These are phyloP conservation scores for Ilex asprella DNA, from an alignment of 257 asterid species.

Conservation along the genomic window DNA sequence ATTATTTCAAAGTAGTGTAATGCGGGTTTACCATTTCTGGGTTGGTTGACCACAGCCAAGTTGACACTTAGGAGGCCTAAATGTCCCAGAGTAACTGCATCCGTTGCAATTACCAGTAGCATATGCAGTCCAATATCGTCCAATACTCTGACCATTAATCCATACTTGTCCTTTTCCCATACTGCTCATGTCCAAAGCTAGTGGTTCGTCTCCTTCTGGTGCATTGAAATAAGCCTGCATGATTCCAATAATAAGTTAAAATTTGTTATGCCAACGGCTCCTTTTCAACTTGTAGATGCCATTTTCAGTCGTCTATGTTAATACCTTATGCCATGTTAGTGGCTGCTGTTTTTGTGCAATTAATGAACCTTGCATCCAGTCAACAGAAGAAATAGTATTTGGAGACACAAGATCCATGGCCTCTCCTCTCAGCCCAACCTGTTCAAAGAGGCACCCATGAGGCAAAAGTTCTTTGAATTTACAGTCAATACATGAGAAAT, in stretches of 20 bases:
- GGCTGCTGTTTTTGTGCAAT: conserved; percentile 70
- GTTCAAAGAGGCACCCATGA: conserved; percentile 22
- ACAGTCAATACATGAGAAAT: background rate
- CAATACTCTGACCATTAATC: conserved; percentile 82
- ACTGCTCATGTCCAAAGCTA: conserved; percentile 87
- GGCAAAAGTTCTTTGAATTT: conserved; percentile 8
- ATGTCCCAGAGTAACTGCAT: conserved; percentile 56
- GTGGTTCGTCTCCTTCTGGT: conserved; percentile 80
- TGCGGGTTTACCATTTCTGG: conserved; percentile 60
- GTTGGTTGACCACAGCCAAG: conserved; percentile 86
- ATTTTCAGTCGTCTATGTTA: background rate
- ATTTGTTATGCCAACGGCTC: background rate
- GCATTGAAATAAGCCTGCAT: conserved; percentile 66
- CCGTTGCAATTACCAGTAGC: conserved; percentile 72
- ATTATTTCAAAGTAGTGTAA: background rate
- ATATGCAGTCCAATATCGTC: conserved; percentile 76
- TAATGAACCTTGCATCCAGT: conserved; percentile 75
- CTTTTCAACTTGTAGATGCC: conserved; percentile 1
- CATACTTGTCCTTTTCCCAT: conserved; percentile 95
- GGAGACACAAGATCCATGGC: conserved; percentile 64
- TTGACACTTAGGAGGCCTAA: conserved; percentile 71
- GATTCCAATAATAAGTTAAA: background rate
- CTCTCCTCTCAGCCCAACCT: conserved; percentile 94
- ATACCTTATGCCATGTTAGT: conserved; percentile 82
- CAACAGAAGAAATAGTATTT: conserved; percentile 48